Base-by-base conservation (phyloP, 352 stramenopile species). In the Pseudoperonospora humuli region DNA sequence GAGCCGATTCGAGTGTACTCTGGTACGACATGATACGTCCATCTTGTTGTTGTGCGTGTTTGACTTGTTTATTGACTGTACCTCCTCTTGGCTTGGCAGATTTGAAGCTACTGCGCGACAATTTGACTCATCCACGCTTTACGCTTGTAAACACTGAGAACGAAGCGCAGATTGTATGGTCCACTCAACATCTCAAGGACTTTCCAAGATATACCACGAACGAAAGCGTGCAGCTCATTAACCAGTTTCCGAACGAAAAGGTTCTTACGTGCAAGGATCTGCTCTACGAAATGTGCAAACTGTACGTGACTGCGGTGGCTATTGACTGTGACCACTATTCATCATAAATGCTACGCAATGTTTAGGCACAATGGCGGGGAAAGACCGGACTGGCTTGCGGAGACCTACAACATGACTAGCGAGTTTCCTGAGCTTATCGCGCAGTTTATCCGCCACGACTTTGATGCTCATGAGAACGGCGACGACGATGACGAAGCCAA, bases 181-280 rank as follows among this genome's bases (percentile, higher is more conserved):
- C 58, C 4, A 79, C 67, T 21, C 57, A 55, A 11, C 67, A 79
- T 45, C 56, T 79, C n/a, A 79, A 75, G 37, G 58, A 79, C 51
- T 79, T 73, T 35, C 53, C 58, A 1, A 60, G 64, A 43, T 72
- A 74, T 33, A 57, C 60, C 5, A 50, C 47, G 5, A 69, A 79
- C 38, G 57, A 65, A 25, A 57, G 59, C 11, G 58, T 79, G 11
- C 58, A 67, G 40, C 65, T 79, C 34, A 74, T 79, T 29, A 79
- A 79, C 48, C 67, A 75, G 50, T 79, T 79, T 44, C 67, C 67
- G 36, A 79, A 75, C 47, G 64, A 79, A 43, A 79, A 75, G 53
- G 52, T 79, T 37, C 62, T 79, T 9, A 75, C 67, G 1, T 79
- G 67, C 62, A 75, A 79, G 45, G 67, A 79, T 32, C 54, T 79